Percentiles rank a stretch among this genome's conserved stretches.
Evolutionary conservation across 2,329 filamentous ascomycete genomes (phyloP).

Genomic region (Pyrenophora seminiperda): DNA sequence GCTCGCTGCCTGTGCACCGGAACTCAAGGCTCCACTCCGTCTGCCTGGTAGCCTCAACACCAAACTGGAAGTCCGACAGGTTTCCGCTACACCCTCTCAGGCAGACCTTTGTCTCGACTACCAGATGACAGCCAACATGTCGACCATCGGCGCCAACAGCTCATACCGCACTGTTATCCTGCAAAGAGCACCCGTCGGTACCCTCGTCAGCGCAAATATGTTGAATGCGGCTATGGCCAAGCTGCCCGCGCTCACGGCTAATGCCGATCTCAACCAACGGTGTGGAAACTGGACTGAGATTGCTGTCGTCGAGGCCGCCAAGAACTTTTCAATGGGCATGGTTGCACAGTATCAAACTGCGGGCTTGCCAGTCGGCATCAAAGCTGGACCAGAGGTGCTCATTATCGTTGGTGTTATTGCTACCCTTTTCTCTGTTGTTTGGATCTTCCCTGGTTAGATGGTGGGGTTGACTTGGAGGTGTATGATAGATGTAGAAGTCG

Average conservation of each 20-base stretch:
- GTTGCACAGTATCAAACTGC: constrained; percentile 45
- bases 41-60: constrained; percentile 10
- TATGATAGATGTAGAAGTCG: background rate
- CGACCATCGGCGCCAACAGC: constrained; percentile 53
- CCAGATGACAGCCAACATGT: constrained; percentile 54
- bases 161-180: constrained; percentile 56
- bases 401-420: constrained; percentile 20
- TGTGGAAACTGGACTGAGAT: constrained; percentile 56
- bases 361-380: constrained; percentile 38
- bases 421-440: constrained; percentile 29
- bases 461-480: background rate
- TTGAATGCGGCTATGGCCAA: constrained; percentile 51
- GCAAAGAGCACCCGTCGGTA: constrained; percentile 52
- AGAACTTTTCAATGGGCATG: constrained; percentile 53
- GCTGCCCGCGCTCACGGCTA: constrained; percentile 47
- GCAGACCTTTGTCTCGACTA: constrained; percentile 51
- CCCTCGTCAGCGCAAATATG: constrained; percentile 46
- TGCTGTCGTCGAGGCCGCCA: constrained; percentile 52
- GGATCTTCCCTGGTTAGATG: constrained; percentile 28
- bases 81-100: constrained; percentile 28
- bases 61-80: constrained; percentile 36
- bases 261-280: constrained; percentile 50
- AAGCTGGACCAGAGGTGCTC: constrained; percentile 31
- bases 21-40: constrained; percentile 16
- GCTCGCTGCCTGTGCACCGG: constrained; percentile 21